Base-by-base conservation (phyloP, 441 rosid genomes). In the Omphalea diandra region DNA sequence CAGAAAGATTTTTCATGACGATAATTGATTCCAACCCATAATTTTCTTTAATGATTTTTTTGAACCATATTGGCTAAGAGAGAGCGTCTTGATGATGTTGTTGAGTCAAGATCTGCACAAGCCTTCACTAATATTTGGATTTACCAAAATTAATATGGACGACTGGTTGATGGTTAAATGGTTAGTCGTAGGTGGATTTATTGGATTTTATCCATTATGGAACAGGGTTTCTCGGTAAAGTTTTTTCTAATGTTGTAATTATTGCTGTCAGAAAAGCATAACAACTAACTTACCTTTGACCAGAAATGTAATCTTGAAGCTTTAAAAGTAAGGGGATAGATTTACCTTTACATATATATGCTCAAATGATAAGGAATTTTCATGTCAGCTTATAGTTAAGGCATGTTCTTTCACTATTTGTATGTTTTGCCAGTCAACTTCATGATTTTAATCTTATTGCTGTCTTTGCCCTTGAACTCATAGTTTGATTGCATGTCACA, bases 91-190 rank as follows among this genome's bases (percentile, higher is more conserved):
- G 72, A 36, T 53, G 50, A 27, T 67, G 15, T 67, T 22, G 60
- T 35, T 36, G 26, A 53, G 35, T 22, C 46, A 63, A 43, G 35
- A 44, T 27, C 35, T 40, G 32, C 41, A 32, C n/a, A n/a, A n/a
- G n/a, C n/a, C n/a, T n/a, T 47, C 56, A 47, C 6, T 29, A 14
- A 8, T 63, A 41, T 41, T 11, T 10, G 36, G 47, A 22, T 24
- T 52, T 24, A 53, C 36, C 29, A 55, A 55, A 29, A 18, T 29
- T n/a, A 7, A 12, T 12, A 31, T 18, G 11, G 33, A 41, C 56
- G 14, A n/a, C 56, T 73, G 31, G 31, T 65, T 46, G 75, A 70
- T 67, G 4, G 57, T 56, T 57, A 49, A 62, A 70, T 50, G 50
- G 46, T 38, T 18, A 20, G 40, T n/a, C n/a, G 32, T 61, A 31